A percentile compares a stretch with the other conserved stretches of the same genome.
phyloP scores from a whole-genome alignment of 306 rosid species.

The Cucurbita ficifolia region DNA sequence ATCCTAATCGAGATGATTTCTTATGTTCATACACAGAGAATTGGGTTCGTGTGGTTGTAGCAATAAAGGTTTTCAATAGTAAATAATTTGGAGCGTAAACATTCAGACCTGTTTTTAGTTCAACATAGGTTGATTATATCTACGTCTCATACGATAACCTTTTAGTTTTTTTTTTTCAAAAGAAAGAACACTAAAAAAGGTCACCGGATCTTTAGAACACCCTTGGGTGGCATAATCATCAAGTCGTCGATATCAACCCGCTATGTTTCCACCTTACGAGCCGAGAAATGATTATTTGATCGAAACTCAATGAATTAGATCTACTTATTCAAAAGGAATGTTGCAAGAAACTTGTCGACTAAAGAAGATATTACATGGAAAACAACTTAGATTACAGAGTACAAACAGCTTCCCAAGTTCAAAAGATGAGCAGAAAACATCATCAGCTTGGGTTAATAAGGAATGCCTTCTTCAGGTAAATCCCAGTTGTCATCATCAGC shows the following conservation, averaged over 20 bases:
- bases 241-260: no score
- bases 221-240: no score
- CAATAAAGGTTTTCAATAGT: neutral
- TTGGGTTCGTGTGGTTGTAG: neutral
- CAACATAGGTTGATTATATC: no score
- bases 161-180: no score
- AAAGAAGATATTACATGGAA: neutral
- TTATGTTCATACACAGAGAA: no score
- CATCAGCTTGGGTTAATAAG: slow-evolving; percentile 13
- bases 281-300: no score
- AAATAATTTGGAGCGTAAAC: neutral
- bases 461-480: slow-evolving; percentile 41
- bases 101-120: no score
- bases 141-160: no score
- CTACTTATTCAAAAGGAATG: neutral
- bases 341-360: neutral
- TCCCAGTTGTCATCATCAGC: slow-evolving; percentile 85
- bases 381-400: neutral
- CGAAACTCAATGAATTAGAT: no score
- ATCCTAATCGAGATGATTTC: neutral
- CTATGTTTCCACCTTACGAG: no score
- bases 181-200: no score
- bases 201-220: no score
- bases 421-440: neutral
- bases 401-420: neutral